These are phyloP conservation scores for Westerdykella aurantiaca DNA, from an alignment of 2,329 filamentous ascomycete species.

Conservation along the genomic window DNA sequence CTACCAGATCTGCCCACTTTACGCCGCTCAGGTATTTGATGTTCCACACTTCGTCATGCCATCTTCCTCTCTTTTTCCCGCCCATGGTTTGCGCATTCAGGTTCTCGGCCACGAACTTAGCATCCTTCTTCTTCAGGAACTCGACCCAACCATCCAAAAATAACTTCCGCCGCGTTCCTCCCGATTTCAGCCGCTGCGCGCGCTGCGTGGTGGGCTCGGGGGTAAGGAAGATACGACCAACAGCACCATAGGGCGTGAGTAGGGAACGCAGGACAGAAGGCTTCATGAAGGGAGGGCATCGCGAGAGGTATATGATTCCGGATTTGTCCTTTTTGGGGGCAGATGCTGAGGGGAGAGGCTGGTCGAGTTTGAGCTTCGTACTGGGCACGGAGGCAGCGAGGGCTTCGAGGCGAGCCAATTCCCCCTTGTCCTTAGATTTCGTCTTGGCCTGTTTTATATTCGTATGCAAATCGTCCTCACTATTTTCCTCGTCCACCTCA, in stretches of 20 bases:
- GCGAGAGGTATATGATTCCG: constrained; percentile 76
- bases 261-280: constrained; percentile 70
- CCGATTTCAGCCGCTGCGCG: constrained; percentile 60
- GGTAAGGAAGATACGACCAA: constrained; percentile 73
- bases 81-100: constrained; percentile 74
- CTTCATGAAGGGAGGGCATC: constrained; percentile 85
- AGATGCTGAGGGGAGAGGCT: constrained; percentile 32
- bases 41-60: constrained; percentile 83
- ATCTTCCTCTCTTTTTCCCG: constrained; percentile 77
- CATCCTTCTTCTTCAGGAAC: constrained; percentile 68
- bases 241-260: constrained; percentile 66
- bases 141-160: constrained; percentile 86
- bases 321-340: constrained; percentile 63
- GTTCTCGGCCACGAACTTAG: constrained; percentile 68
- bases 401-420: constrained; percentile 28
- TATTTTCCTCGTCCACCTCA: constrained; percentile 8
- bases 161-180: constrained; percentile 78
- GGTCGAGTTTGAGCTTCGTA: constrained; percentile 30
- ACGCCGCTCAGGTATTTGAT: constrained; percentile 75
- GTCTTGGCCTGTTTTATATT: constrained; percentile 17
- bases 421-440: constrained; percentile 5
- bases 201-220: constrained; percentile 67
- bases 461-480: constrained; percentile 12
- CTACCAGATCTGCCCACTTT: constrained; percentile 68
- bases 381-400: constrained; percentile 25